Evolutionary conservation across 257 asterid species (phyloP).

Genomic region (Verbena officinalis): DNA sequence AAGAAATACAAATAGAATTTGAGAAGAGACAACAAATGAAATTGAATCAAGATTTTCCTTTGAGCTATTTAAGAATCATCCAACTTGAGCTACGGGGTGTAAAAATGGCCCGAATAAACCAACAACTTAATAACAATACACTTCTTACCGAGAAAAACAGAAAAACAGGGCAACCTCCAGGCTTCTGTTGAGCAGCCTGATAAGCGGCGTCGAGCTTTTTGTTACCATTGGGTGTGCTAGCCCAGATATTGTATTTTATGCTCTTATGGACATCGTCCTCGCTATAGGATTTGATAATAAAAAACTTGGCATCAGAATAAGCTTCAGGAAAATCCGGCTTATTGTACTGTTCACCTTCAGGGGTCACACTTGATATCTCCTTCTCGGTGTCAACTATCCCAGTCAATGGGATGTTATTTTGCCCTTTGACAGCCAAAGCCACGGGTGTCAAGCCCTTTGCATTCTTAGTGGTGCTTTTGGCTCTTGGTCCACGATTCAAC

Average conservation of each 20-base stretch:
- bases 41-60: too few species aligned
- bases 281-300: constrained; percentile 68
- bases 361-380: constrained; percentile 34
- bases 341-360: constrained; percentile 64
- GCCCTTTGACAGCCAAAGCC: constrained; percentile 59
- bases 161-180: constrained; percentile 58
- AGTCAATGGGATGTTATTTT: constrained; percentile 45
- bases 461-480: constrained; percentile 50
- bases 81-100: too few species aligned
- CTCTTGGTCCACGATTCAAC: constrained; percentile 75
- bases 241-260: constrained; percentile 73
- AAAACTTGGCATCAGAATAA: constrained; percentile 61
- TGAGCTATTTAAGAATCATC: too few species aligned
- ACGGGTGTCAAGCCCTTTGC: constrained; percentile 51
- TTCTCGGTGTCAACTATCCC: constrained; percentile 40
- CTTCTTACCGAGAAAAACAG: constrained; percentile 71
- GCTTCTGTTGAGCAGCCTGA: constrained; percentile 51
- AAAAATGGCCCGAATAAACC: too few species aligned
- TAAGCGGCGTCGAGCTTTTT: constrained; percentile 69
- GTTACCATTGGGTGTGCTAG: constrained; percentile 87
- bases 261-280: constrained; percentile 77
- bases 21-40: too few species aligned
- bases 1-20: too few species aligned
- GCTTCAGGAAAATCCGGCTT: constrained; percentile 48
- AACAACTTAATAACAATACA: background rate